These are phyloP conservation scores for Blastobotrys americana DNA, from an alignment of 805 yeast species.

Conservation along the genomic window DNA sequence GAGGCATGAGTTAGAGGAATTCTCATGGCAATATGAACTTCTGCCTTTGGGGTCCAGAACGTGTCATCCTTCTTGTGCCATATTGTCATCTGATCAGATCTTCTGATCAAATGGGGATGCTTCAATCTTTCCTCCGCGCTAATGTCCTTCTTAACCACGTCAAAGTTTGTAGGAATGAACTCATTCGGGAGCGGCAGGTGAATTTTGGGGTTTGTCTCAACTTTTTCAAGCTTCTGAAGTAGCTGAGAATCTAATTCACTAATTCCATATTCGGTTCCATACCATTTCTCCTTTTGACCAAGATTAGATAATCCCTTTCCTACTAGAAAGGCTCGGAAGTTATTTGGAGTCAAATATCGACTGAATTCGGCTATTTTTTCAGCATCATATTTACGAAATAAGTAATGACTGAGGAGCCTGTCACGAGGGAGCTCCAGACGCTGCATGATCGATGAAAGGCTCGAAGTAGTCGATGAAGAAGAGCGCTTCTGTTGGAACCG, in stretches of 20 bases:
- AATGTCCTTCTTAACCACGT: slow-evolving; percentile 41
- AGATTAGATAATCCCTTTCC: slow-evolving; percentile 46
- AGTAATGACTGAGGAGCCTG: slow-evolving; percentile 48
- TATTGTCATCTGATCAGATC: slow-evolving; percentile 45
- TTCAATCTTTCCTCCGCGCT: slow-evolving; percentile 35
- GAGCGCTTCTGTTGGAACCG: slow-evolving; percentile 72
- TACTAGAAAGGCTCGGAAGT: slow-evolving; percentile 52
- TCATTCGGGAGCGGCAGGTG: slow-evolving; percentile 67
- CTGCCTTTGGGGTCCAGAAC: slow-evolving; percentile 82
- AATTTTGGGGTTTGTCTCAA: slow-evolving; percentile 31
- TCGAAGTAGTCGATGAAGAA: slow-evolving; percentile 67
- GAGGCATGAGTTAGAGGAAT: slow-evolving; percentile 53
- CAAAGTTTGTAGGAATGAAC: slow-evolving; percentile 75
- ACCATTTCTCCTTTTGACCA: slow-evolving; percentile 66
- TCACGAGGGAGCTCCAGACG: slow-evolving; percentile 55
- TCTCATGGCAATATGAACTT: slow-evolving; percentile 55
- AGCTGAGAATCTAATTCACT: slow-evolving; percentile 39
- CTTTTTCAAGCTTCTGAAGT: slow-evolving; percentile 28
- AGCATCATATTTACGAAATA: slow-evolving; percentile 55
- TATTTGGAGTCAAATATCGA: slow-evolving; percentile 45
- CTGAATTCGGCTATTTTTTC: slow-evolving; percentile 45
- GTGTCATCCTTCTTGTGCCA: slow-evolving; percentile 92
- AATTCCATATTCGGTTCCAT: slow-evolving; percentile 72
- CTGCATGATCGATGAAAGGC: slow-evolving; percentile 55
- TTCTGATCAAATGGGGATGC: slow-evolving; percentile 56